These are phyloP conservation scores for Fusarium equiseti DNA, from an alignment of 2,329 filamentous ascomycete species.

Conservation along the genomic window DNA sequence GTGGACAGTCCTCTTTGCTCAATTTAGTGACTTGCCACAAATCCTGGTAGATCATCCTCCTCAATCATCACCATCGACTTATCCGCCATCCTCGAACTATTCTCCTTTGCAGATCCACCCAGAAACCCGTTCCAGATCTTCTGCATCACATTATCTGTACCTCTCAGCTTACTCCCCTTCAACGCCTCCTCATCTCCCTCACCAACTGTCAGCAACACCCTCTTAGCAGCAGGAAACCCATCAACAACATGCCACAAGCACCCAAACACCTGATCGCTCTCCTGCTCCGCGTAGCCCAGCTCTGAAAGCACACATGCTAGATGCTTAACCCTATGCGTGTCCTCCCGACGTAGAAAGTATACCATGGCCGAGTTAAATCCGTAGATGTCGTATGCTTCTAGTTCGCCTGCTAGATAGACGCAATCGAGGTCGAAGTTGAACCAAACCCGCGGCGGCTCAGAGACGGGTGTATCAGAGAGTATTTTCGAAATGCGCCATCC, in stretches of 20 bases:
- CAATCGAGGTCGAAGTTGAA: conserved; percentile 63
- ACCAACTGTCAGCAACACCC: conserved; percentile 58
- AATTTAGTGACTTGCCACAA: conserved; percentile 43
- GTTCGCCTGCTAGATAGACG: conserved; percentile 61
- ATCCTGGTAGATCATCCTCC: conserved; percentile 57
- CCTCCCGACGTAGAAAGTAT: conserved; percentile 60
- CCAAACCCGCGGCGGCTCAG: conserved; percentile 56
- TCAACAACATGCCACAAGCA: conserved; percentile 63
- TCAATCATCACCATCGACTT: conserved; percentile 59
- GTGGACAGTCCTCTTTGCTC: neutral
- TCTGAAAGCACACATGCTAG: conserved; percentile 60
- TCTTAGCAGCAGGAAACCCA: conserved; percentile 54
- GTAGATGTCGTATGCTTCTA: conserved; percentile 61
- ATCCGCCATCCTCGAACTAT: conserved; percentile 55
- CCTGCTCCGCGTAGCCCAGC: conserved; percentile 57
- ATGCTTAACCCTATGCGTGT: conserved; percentile 58
- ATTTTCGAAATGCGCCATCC: conserved; percentile 60
- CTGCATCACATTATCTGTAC: conserved; percentile 57
- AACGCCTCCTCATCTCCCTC: conserved; percentile 54
- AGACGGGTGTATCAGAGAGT: conserved; percentile 51
- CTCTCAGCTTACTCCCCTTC: conserved; percentile 47
- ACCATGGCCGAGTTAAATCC: conserved; percentile 63
- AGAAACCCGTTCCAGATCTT: conserved; percentile 63
- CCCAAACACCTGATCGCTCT: conserved; percentile 60
- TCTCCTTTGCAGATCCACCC: conserved; percentile 54